Conservation (phyloP, 441 rosid genomes). For the Croton setiger region DNA sequence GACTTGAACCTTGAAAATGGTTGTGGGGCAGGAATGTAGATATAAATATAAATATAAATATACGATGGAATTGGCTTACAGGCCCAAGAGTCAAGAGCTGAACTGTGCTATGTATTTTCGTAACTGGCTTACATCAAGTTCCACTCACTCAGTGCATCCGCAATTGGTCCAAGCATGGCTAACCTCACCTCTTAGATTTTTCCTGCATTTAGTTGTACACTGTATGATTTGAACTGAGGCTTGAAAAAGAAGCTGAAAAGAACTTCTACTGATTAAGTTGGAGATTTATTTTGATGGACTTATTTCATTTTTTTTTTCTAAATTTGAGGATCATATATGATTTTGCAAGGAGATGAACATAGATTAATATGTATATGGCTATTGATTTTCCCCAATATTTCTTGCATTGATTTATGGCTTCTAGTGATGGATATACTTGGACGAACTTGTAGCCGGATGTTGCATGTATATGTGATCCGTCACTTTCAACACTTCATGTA, state of each 20-base stretch:
- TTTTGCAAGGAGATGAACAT: conserved; percentile 25
- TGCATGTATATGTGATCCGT: too few species aligned
- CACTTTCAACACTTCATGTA: not conserved
- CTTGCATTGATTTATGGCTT: not conserved
- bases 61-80: not conserved
- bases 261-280: not conserved
- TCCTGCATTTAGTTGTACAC: conserved; percentile 1
- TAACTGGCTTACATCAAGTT: too few species aligned
- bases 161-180: conserved; percentile 3
- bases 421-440: too few species aligned
- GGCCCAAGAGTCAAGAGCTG: not conserved
- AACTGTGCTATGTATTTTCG: not conserved
- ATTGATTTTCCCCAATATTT: conserved; percentile 7
- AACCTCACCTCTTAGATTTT: conserved; percentile 9
- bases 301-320: conserved; percentile 1
- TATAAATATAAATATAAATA: not conserved
- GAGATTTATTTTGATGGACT: not conserved
- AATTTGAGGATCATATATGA: not conserved
- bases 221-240: not conserved
- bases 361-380: not conserved
- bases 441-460: too few species aligned
- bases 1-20: not conserved
- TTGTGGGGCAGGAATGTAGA: not conserved
- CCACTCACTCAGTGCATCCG: not conserved
- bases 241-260: conserved; percentile 1